Percentiles rank a stretch among this genome's conserved stretches.
Evolutionary conservation across 129 eudicot species (phyloP).

Genomic region (Apium graveolens): DNA sequence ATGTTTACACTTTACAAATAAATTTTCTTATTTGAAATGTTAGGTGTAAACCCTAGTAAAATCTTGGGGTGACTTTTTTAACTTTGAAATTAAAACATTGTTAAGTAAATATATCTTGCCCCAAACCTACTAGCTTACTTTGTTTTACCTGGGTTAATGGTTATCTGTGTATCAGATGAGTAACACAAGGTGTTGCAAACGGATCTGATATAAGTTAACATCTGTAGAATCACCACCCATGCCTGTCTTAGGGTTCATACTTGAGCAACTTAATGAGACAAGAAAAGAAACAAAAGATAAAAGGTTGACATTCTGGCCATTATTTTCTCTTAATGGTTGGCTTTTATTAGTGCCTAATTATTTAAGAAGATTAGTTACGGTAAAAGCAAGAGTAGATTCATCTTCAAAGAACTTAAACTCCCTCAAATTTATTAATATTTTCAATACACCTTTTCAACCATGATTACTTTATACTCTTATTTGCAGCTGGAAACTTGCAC

Average conservation of each 20-base stretch:
- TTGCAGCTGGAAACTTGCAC: constrained; percentile 90
- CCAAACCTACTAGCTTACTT: not conserved
- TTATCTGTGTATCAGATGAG: not conserved
- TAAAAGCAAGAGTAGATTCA: not conserved
- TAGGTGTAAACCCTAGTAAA: not conserved
- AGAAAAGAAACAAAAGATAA: not conserved
- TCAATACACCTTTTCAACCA: not conserved
- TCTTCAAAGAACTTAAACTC: not conserved
- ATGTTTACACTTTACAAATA: not conserved
- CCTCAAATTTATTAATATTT: not conserved
- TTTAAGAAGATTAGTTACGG: not conserved
- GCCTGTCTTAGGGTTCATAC: not conserved
- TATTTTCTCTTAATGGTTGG: not conserved
- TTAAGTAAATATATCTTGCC: not conserved
- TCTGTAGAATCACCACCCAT: not conserved
- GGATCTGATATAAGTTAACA: not conserved
- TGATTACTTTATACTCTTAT: constrained; percentile 1
- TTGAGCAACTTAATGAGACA: not conserved
- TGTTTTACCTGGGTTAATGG: not conserved
- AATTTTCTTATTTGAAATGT: not conserved
- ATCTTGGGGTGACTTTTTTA: not conserved
- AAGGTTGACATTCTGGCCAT: not conserved
- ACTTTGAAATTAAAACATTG: not conserved
- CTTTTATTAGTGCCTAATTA: not conserved
- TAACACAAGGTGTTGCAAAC: not conserved